Evolutionary conservation across 2,329 filamentous ascomycete species (phyloP).

Genomic region (Sporothrix phasma): DNA sequence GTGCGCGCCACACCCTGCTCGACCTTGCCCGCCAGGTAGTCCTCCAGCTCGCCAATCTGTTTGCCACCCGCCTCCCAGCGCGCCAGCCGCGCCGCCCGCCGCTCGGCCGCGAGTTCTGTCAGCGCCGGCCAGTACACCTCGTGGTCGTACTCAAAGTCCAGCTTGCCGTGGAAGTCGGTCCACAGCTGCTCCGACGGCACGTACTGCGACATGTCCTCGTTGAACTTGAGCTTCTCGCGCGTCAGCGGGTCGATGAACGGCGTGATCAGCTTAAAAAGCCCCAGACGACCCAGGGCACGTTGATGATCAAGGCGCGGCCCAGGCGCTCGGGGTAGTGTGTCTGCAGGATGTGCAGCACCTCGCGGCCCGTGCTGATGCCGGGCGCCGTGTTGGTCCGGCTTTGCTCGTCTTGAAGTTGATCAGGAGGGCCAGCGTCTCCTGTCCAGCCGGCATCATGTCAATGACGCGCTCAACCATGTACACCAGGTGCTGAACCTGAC

Average conservation of each 20-base stretch:
- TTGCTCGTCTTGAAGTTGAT: constrained; percentile 85
- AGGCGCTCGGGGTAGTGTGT: constrained; percentile 91
- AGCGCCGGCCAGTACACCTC: constrained; percentile 80
- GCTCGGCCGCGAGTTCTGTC: constrained; percentile 57
- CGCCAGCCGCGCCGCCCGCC: constrained; percentile 49
- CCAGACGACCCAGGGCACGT: constrained; percentile 84
- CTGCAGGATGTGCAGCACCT: constrained; percentile 85
- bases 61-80: constrained; percentile 76
- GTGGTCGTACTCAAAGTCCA: constrained; percentile 90
- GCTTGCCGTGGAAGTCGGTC: constrained; percentile 62
- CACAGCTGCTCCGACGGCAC: constrained; percentile 76
- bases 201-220: constrained; percentile 77
- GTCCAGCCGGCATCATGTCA: constrained; percentile 75
- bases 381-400: constrained; percentile 64
- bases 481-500: constrained; percentile 87
- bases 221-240: constrained; percentile 92
- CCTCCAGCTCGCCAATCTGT: constrained; percentile 75
- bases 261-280: constrained; percentile 91
- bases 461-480: constrained; percentile 90
- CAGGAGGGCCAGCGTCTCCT: constrained; percentile 77
- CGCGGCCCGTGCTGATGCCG: constrained; percentile 62
- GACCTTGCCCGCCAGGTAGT: constrained; percentile 62
- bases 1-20: constrained; percentile 21
- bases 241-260: constrained; percentile 96
- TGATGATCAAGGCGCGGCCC: constrained; percentile 79